Base-by-base conservation (phyloP, 495 filamentous ascomycete genomes). In the Paragyromitra xinjiangensis region DNA sequence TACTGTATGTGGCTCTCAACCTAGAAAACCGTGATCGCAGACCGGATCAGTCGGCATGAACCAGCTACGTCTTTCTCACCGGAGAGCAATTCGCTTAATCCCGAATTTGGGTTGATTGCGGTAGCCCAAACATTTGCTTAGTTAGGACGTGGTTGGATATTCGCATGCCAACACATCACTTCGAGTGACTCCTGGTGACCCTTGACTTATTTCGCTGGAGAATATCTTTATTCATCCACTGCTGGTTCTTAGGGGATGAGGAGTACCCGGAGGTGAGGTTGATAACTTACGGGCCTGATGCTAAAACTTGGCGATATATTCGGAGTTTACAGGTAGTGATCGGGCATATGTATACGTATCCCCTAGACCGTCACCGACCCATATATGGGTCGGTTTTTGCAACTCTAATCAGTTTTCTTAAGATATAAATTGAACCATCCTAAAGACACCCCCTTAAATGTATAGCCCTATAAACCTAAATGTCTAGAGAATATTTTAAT, bases 321-420 rank as follows among this genome's bases (percentile, higher is more conserved):
- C 58, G 58, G 14, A n/a, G 58, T 37, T 62, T 62, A 62, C 26
- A 19, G 29, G 40, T 14, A 29, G 58, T 40, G 58, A 39, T 62
- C n/a, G 58, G 14, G 29, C 2, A 62, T 22, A 22, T 22, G 19
- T 22, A 22, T 22, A 22, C 19, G 19, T 22, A 22, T 22, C 19
- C 19, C 19, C 19, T 22, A 22, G 19, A 22, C 19, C 19, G 19
- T 22, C 19, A 22, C 19, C 19, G 19, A 22, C 19, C 19, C 19
- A 22, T 22, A 22, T 22, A 22, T 22, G 19, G 19, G 19, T 22
- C 19, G 19, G 19, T 22, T 22, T 22, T 22, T 22, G 19, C 19
- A 22, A 22, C 19, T 22, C 19, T 22, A 22, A 22, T 22, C 19
- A 22, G 19, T 22, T 22, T 22, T 22, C 19, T 22, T 22, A 22